Evolutionary conservation across 2,329 filamentous ascomycete species (phyloP).

Genomic region (Beauveria brongniartii): DNA sequence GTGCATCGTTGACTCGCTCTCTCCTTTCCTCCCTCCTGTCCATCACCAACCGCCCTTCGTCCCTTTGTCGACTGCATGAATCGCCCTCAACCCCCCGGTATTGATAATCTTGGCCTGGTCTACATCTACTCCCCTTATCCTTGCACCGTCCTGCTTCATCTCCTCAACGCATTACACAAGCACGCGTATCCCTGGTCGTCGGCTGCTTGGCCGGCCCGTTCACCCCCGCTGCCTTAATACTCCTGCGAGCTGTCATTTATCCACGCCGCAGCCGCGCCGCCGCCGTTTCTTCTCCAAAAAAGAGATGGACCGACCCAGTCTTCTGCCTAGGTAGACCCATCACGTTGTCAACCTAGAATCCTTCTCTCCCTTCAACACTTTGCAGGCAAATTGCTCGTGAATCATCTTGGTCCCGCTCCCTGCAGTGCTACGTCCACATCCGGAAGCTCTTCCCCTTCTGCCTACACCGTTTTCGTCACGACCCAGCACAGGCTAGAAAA

Average conservation of each 20-base stretch:
- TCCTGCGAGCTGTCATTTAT: slow-evolving; percentile 7
- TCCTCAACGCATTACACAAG: background rate
- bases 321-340: slow-evolving; percentile 6
- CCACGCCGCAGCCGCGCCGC: slow-evolving; percentile 10
- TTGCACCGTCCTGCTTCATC: background rate
- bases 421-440: background rate
- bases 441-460: background rate
- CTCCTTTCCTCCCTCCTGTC: background rate
- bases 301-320: slow-evolving; percentile 7
- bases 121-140: background rate
- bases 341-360: background rate
- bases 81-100: background rate
- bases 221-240: slow-evolving; percentile 11
- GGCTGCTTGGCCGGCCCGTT: slow-evolving; percentile 5
- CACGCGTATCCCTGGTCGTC: slow-evolving; percentile 2
- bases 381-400: background rate
- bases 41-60: background rate
- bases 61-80: background rate
- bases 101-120: background rate
- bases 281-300: slow-evolving; percentile 3
- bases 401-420: background rate
- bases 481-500: background rate
- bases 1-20: slow-evolving; percentile 4
- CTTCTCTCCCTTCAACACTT: background rate
- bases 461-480: background rate